These are phyloP conservation scores for Taxillus chinensis DNA, from an alignment of 164 flowering plant species.

Conservation along the genomic window DNA sequence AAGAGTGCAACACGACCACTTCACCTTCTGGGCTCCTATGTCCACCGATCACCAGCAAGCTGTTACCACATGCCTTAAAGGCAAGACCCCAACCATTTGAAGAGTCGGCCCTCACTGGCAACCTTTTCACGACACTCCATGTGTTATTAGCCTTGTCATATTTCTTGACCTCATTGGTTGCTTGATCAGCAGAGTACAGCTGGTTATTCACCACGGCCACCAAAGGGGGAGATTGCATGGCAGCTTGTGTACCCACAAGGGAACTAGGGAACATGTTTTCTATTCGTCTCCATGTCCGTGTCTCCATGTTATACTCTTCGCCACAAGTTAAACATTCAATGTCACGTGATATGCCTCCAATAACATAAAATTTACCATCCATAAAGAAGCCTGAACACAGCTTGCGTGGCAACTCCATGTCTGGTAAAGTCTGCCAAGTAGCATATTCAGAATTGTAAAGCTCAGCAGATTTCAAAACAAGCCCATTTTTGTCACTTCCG, in stretches of 20 bases:
- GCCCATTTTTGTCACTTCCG: conserved; percentile 26
- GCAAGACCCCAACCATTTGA: conserved; percentile 41
- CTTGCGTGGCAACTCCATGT: conserved; percentile 29
- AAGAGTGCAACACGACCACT: conserved; percentile 24
- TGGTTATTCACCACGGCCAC: conserved; percentile 37
- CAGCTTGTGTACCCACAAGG: conserved; percentile 11
- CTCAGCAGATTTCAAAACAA: conserved; percentile 24
- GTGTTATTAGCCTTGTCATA: conserved; percentile 25
- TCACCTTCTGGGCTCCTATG: conserved; percentile 26
- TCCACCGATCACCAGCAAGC: conserved; percentile 31
- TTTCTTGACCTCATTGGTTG: conserved; percentile 27
- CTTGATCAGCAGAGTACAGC: conserved; percentile 29
- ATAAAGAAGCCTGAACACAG: conserved; percentile 35
- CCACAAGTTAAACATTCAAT: conserved; percentile 24
- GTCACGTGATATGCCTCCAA: conserved; percentile 19
- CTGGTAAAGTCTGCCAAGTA: conserved; percentile 23
- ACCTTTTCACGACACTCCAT: conserved; percentile 22
- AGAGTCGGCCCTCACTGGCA: conserved; percentile 30
- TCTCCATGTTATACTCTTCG: conserved; percentile 26
- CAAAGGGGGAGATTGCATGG: conserved; percentile 26
- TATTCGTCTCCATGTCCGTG: conserved; percentile 28
- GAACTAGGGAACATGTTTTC: conserved; percentile 22
- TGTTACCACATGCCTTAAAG: conserved; percentile 32
- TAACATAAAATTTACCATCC: conserved; percentile 34
- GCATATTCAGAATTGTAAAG: conserved; percentile 26